Percentiles rank a stretch among this genome's conserved stretches.
phyloP scores from a whole-genome alignment of 805 yeast species.

The Starmerella bombicola region DNA sequence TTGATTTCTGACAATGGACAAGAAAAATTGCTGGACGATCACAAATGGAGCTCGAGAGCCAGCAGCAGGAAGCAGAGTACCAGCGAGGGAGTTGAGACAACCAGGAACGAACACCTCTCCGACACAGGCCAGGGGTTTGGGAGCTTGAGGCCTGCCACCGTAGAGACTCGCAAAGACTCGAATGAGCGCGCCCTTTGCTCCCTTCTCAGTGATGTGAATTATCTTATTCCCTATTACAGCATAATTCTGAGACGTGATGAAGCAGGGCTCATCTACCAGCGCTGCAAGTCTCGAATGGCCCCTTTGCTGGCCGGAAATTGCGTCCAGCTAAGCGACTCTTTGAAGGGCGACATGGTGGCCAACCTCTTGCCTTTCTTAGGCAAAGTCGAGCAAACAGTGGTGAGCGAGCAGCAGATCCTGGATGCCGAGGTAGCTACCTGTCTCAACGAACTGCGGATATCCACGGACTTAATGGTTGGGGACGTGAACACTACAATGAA shows the following conservation, averaged over 20 bases:
- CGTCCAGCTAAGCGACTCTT: constrained; percentile 9
- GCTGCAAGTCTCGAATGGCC: background rate
- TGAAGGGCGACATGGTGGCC: constrained; percentile 17
- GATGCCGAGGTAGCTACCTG: constrained; percentile 19
- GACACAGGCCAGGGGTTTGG: constrained; percentile 6
- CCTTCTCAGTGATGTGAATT: constrained; percentile 19
- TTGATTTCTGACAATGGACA: background rate
- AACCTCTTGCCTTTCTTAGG: constrained; percentile 17
- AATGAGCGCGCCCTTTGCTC: constrained; percentile 9
- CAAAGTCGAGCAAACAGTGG: constrained; percentile 15
- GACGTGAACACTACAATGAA: constrained; percentile 24
- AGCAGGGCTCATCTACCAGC: background rate
- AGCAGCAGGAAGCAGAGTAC: background rate
- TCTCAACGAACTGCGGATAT: constrained; percentile 19
- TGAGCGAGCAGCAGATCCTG: constrained; percentile 15
- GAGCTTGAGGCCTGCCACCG: constrained; percentile 8
- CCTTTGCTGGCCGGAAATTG: background rate
- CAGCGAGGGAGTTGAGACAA: background rate
- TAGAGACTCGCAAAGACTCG: constrained; percentile 9
- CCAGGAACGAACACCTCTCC: background rate
- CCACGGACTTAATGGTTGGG: constrained; percentile 23
- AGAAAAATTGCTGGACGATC: background rate
- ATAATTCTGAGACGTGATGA: constrained; percentile 17
- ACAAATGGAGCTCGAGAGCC: background rate
- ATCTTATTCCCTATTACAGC: constrained; percentile 15